Base-by-base conservation (phyloP, 371 early-diverging fungal species). In the Circinella umbellata region DNA sequence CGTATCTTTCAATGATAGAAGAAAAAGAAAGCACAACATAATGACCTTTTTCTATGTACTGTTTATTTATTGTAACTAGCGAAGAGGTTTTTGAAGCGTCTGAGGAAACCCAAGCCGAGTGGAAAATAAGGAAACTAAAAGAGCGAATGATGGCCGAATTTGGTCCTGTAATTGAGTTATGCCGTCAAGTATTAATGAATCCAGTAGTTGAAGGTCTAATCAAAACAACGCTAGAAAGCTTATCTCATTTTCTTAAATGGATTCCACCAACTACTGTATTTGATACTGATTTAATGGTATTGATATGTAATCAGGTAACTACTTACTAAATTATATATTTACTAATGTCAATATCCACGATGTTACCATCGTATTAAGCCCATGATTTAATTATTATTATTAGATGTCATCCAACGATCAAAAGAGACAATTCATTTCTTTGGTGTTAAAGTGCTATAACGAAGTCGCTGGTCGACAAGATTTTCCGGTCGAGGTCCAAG, bases 31-130 rank as follows among this genome's bases (percentile, higher is more conserved):
- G 47, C 15, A 47, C 15, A 27, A 27, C 27, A 27, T 27, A 27
- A 27, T 27, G 27, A 27, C 27, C 27, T 2, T 27, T 27, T 27
- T 27, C 27, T 27, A 27, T 27, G 27, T 2, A 27, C 27, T 27
- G 27, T 27, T 27, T 27, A 2, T 27, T 27, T 27, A 27, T 27
- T 27, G 27, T 27, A 27, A 27, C 27, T 51, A 94, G 95, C 74
- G 99, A 99, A 78, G 96, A 98, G 74, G 92, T 99, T 65, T 99
- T 97, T 78, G 97, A 97, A 70, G 95, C 88, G 72, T 92, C 92
- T 13, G 93, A 93, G 60, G 98, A 95, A 80, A 90, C 93, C 76
- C 92, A 98, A 90, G 96, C 97, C 4, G 93, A 92, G 71, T 85
- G 88, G 53, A 97, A 96, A 81, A 90, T 91, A 13, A 89, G 89